These are phyloP conservation scores for Sporisorium reilianum DNA, from an alignment of 1,284 basidiomycete species.

Conservation along the genomic window DNA sequence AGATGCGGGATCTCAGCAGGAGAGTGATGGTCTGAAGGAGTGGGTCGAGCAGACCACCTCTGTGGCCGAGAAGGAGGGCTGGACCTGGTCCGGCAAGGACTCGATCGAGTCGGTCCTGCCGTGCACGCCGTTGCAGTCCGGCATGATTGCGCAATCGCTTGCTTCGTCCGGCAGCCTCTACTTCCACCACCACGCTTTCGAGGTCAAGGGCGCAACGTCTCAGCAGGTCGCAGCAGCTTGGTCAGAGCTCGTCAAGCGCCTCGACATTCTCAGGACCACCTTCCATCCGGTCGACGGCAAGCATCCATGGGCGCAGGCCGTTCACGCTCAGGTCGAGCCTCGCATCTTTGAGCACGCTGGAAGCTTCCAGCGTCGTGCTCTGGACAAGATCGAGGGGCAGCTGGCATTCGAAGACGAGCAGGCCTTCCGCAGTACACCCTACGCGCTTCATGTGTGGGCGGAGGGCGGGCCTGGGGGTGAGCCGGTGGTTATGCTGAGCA, in stretches of 20 bases:
- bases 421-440: slow-evolving; percentile 36
- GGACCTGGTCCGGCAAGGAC: slow-evolving; percentile 26
- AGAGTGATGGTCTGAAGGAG: background rate
- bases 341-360: slow-evolving; percentile 27
- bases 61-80: slow-evolving; percentile 19
- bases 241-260: slow-evolving; percentile 33
- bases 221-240: slow-evolving; percentile 41
- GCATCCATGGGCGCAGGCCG: slow-evolving; percentile 57
- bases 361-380: slow-evolving; percentile 3
- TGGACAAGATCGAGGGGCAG: slow-evolving; percentile 26
- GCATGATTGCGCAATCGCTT: slow-evolving; percentile 64
- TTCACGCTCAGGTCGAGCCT: slow-evolving; percentile 23
- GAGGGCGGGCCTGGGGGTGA: background rate
- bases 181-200: slow-evolving; percentile 56
- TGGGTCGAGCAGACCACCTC: slow-evolving; percentile 14
- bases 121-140: slow-evolving; percentile 66
- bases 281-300: slow-evolving; percentile 53
- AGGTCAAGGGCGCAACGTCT: slow-evolving; percentile 1
- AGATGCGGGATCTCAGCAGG: background rate
- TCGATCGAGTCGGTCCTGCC: slow-evolving; percentile 50
- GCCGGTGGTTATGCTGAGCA: slow-evolving; percentile 28
- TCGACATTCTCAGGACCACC: slow-evolving; percentile 60
- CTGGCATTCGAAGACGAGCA: slow-evolving; percentile 53
- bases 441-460: slow-evolving; percentile 53
- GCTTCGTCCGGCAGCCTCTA: slow-evolving; percentile 52